Evolutionary conservation across 2,329 filamentous ascomycete genomes (phyloP).

Genomic region (Penicillium sp.): DNA sequence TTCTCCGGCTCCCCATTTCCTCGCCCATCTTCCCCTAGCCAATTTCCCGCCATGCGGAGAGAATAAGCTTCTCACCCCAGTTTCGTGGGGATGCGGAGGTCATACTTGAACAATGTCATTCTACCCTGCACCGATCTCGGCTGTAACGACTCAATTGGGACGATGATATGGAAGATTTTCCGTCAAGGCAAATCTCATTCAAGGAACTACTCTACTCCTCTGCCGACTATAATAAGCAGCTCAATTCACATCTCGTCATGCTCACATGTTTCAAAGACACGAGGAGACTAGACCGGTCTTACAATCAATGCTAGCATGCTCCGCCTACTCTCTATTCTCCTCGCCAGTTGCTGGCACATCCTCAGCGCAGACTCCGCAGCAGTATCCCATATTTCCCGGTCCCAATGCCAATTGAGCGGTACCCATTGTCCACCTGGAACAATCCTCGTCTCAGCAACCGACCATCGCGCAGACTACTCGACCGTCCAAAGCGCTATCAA

Average conservation of each 20-base stretch:
- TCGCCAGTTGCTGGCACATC: constrained; percentile 5
- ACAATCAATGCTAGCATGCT: constrained; percentile 3
- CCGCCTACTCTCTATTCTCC: constrained; percentile 3
- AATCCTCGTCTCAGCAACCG: constrained; percentile 26
- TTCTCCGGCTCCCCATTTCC: constrained; percentile 15
- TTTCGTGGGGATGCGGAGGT: constrained; percentile 8
- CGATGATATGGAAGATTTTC: neutral
- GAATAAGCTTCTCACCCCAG: constrained; percentile 15
- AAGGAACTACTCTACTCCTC: neutral
- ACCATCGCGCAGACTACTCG: constrained; percentile 25
- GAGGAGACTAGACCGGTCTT: neutral
- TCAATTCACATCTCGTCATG: neutral
- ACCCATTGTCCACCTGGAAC: constrained; percentile 29
- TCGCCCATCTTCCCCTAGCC: constrained; percentile 2
- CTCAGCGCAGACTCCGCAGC: constrained; percentile 5
- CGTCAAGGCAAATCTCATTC: constrained; percentile 1
- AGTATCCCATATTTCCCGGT: neutral
- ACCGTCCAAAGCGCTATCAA: constrained; percentile 51
- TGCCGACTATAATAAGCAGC: neutral
- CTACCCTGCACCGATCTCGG: neutral
- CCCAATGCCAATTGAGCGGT: constrained; percentile 25
- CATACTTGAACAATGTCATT: neutral
- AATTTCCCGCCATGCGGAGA: constrained; percentile 11
- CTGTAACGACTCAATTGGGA: neutral
- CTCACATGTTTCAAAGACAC: neutral